Percentiles rank a stretch among this genome's conserved stretches.
Conservation (phyloP, 371 early-diverging fungal species). For the Circinella umbellata region DNA sequence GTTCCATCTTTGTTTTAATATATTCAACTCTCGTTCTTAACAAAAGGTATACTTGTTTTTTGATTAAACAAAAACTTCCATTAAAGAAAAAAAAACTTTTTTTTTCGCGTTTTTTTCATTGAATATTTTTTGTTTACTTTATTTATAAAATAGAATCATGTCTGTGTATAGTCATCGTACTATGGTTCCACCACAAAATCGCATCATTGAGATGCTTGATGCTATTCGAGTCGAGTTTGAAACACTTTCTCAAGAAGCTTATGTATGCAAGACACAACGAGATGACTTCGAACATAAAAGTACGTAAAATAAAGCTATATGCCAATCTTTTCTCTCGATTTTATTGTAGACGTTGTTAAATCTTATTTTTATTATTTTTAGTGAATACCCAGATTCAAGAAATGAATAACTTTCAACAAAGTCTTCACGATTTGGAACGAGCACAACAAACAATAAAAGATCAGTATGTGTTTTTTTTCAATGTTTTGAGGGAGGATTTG, state of each 20-base stretch:
- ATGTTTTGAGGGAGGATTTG: not conserved
- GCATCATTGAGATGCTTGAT: slow-evolving; percentile 77
- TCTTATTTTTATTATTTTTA: slow-evolving; percentile 12
- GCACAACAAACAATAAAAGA: slow-evolving; percentile 70
- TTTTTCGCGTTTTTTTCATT: no score
- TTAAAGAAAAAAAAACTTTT: no score
- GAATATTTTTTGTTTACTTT: no score
- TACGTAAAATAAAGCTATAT: slow-evolving; percentile 36
- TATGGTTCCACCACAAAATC: slow-evolving; percentile 69
- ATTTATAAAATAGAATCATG: slow-evolving; percentile 14
- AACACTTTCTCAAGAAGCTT: slow-evolving; percentile 71
- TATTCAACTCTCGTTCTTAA: no score
- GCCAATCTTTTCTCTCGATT: not conserved
- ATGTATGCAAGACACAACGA: slow-evolving; percentile 69
- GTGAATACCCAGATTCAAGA: slow-evolving; percentile 75
- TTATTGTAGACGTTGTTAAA: no score
- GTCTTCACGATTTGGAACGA: slow-evolving; percentile 75
- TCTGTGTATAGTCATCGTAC: slow-evolving; percentile 75
- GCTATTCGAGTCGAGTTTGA: slow-evolving; percentile 82
- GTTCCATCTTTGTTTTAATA: no score
- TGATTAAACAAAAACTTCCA: no score
- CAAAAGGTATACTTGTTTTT: no score
- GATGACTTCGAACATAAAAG: slow-evolving; percentile 89
- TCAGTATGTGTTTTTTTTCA: slow-evolving; percentile 40
- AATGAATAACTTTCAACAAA: slow-evolving; percentile 73